Base-by-base conservation (phyloP, 106 monocot genomes). In the Dactylorhiza incarnata region DNA sequence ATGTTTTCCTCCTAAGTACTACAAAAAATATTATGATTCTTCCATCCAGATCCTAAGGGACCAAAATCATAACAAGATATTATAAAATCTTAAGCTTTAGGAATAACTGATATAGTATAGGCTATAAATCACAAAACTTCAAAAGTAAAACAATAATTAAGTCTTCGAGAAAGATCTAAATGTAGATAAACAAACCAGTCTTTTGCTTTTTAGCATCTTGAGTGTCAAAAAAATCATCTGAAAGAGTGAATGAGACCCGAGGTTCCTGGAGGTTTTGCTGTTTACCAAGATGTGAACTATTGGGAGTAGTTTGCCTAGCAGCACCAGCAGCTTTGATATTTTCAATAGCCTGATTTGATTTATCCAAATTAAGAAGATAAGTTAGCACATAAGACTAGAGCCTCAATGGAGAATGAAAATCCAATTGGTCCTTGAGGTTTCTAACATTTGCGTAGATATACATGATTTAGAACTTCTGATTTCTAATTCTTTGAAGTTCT, bases 181-280 rank as follows among this genome's bases (percentile, higher is more conserved):
- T 46, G 49, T 9, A 70, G 44, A 20, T 16, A 67, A 23, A 59
- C 68, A 76, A 79, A 95, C 96, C 91, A 53, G 10, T 78, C 82
- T 90, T 93, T 77, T 82, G 84, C 55, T 78, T 85, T 76, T 93
- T 91, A 65, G 76, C 43, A 25, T 81, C 84, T 70, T 81, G 71
- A 5, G 78, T 84, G 72, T 93, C 90, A 84, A 93, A 90, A 74
- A 91, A 93, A 73, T 89, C 81, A 59, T 73, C 53, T 81, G 96
- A 89, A 45, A 91, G 53, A 49, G 85, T 73, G 23, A 94, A 86
- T 75, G 90, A 74, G 54, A 81, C 47, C 15, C 45, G 82, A 24
- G 78, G 8, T 45, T 86, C 88, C 9, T 80, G 81, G 19, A 74
- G 9, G 14, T 79, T 83, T 22, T 56, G 49, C 49, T 79, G 68